phyloP scores from a whole-genome alignment of 768 basidiomycete species.

The Tylopilus vinaceipallidus region DNA sequence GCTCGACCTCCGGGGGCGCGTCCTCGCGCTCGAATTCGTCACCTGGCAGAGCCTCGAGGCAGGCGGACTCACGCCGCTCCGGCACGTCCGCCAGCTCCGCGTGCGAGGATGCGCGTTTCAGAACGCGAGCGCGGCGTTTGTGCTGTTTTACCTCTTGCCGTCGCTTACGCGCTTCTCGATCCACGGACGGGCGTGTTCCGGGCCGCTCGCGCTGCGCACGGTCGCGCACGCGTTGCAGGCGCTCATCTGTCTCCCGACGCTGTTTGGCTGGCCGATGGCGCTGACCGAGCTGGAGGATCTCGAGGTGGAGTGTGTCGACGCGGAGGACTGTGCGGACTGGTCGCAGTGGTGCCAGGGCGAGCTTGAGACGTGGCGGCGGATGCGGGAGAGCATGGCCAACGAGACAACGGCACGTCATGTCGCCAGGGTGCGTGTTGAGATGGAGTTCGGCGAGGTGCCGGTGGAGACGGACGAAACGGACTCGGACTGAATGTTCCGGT shows the following conservation, averaged over 20 bases:
- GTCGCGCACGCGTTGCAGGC: conserved; percentile 15
- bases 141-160: conserved; percentile 18
- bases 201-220: conserved; percentile 7
- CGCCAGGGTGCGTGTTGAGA: background rate
- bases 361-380: conserved; percentile 12
- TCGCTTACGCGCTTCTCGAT: conserved; percentile 6
- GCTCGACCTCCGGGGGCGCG: conserved; percentile 20
- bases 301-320: conserved; percentile 12
- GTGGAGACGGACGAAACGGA: background rate
- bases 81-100: conserved; percentile 10
- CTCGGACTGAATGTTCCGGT: no score
- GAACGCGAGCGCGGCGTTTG: conserved; percentile 12
- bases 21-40: conserved; percentile 9
- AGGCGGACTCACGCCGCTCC: conserved; percentile 5
- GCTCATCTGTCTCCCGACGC: conserved; percentile 4
- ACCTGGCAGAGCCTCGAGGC: conserved; percentile 3
- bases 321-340: conserved; percentile 2
- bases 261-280: conserved; percentile 6
- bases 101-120: conserved; percentile 11
- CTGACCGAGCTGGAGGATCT: conserved; percentile 15
- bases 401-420: background rate
- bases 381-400: background rate
- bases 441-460: background rate
- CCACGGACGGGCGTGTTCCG: conserved; percentile 14
- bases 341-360: conserved; percentile 7